Evolutionary conservation across 1,139 yeast genomes (phyloP).

Genomic region (Arxiozyma slooffiae): DNA sequence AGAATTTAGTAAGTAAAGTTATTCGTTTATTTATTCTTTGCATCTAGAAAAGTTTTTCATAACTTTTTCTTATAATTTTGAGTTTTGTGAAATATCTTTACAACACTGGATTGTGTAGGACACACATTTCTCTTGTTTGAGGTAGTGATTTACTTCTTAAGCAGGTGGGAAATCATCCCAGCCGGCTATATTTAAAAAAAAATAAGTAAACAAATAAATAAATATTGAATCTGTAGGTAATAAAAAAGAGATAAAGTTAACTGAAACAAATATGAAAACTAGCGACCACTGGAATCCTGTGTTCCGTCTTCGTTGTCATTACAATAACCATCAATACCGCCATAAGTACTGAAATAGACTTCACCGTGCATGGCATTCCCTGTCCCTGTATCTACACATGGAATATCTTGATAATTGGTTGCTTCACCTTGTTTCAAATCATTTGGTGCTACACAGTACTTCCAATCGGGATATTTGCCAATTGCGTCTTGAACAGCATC

Average conservation of each 20-base stretch:
- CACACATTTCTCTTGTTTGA: neutral
- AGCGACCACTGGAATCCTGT: slow-evolving; percentile 3
- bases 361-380: slow-evolving; percentile 4
- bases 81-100: neutral
- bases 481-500: slow-evolving; percentile 4
- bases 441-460: slow-evolving; percentile 2
- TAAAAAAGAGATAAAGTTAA: neutral
- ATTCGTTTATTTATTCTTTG: neutral
- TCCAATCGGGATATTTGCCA: slow-evolving; percentile 2
- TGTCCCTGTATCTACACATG: neutral
- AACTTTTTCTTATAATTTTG: neutral
- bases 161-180: neutral
- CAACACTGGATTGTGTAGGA: neutral
- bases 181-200: neutral
- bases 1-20: neutral
- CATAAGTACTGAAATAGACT: slow-evolving; percentile 5
- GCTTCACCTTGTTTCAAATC: neutral
- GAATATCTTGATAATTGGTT: slow-evolving; percentile 2
- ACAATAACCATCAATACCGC: slow-evolving; percentile 8
- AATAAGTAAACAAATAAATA: no score
- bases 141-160: neutral
- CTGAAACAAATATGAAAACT: neutral
- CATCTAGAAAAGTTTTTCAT: no score
- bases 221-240: neutral
- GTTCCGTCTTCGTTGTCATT: slow-evolving; percentile 5